Percentiles rank a stretch among this genome's conserved stretches.
These are phyloP conservation scores for Solanum etuberosum DNA, from an alignment of 257 asterid species.

Conservation along the genomic window DNA sequence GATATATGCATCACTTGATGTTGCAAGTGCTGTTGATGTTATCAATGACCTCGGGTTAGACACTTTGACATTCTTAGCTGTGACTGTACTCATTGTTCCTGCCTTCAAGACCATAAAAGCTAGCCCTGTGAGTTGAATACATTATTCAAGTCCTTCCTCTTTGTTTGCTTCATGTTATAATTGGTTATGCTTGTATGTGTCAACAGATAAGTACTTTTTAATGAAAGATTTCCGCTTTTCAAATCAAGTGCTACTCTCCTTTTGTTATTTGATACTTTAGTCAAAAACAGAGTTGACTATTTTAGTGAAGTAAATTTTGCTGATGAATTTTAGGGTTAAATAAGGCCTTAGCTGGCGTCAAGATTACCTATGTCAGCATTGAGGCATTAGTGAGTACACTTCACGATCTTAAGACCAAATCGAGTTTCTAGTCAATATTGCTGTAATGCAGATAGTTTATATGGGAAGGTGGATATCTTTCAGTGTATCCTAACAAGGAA, in stretches of 20 bases:
- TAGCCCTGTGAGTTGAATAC: constrained; percentile 75
- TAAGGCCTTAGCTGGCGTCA: neutral
- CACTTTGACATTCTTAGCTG: constrained; percentile 85
- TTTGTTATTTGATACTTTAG: neutral
- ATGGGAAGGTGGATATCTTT: neutral
- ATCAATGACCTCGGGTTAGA: constrained; percentile 92
- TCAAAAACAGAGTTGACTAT: neutral
- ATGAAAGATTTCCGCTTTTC: neutral
- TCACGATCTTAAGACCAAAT: neutral
- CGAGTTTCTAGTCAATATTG: neutral
- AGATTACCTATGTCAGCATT: neutral
- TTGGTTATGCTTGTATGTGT: neutral
- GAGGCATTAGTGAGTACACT: neutral
- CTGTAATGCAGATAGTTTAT: neutral
- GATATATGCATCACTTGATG: constrained; percentile 56
- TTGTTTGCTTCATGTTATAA: neutral
- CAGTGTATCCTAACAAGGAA: neutral
- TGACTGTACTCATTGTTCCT: constrained; percentile 91
- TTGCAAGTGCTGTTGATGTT: constrained; percentile 83
- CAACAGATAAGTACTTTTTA: neutral
- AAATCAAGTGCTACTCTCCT: neutral
- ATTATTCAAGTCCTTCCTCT: neutral
- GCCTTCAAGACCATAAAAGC: constrained; percentile 79
- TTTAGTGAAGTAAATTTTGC: neutral
- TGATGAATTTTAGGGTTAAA: neutral